phyloP scores from a whole-genome alignment of 23 red algal genomes.

The Gracilaria gracilis region DNA sequence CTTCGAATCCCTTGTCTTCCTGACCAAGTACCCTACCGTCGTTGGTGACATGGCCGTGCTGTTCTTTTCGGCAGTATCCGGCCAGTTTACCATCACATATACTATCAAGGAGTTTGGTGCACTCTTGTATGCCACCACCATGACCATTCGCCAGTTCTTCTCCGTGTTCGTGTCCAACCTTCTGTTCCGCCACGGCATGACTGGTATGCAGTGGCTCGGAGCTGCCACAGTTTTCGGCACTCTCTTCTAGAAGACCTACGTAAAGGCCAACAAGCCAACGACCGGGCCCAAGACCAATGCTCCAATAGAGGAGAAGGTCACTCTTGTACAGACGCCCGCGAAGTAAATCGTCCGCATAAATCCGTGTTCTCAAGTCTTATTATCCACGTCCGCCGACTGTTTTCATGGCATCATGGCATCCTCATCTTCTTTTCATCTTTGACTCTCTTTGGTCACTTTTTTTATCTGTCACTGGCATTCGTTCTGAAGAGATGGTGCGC shows the following conservation, averaged over 20 bases:
- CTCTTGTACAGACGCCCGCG: conserved; percentile 27
- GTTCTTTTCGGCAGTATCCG: conserved; percentile 80
- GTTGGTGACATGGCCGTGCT: conserved; percentile 79
- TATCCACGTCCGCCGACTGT: background rate
- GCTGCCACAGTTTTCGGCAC: conserved; percentile 83
- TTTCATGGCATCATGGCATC: background rate
- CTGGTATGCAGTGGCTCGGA: conserved; percentile 82
- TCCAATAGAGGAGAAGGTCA: conserved; percentile 34
- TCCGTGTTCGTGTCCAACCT: conserved; percentile 90
- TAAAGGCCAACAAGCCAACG: conserved; percentile 79
- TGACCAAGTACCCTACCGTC: conserved; percentile 78
- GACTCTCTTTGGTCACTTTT: no score
- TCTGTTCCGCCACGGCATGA: conserved; percentile 85
- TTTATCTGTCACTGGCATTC: no score
- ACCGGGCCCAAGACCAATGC: conserved; percentile 70
- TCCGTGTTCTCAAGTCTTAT: background rate
- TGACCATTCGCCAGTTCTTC: conserved; percentile 97
- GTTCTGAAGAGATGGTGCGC: no score
- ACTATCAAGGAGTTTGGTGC: conserved; percentile 98
- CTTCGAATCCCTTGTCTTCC: conserved; percentile 63
- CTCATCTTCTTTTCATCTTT: background rate
- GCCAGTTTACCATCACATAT: conserved; percentile 94
- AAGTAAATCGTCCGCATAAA: conserved; percentile 23
- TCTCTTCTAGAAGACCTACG: conserved; percentile 89
- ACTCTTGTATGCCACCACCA: conserved; percentile 93